Base-by-base conservation (phyloP, 2,329 filamentous ascomycete species). In the Fusarium penzigii region DNA sequence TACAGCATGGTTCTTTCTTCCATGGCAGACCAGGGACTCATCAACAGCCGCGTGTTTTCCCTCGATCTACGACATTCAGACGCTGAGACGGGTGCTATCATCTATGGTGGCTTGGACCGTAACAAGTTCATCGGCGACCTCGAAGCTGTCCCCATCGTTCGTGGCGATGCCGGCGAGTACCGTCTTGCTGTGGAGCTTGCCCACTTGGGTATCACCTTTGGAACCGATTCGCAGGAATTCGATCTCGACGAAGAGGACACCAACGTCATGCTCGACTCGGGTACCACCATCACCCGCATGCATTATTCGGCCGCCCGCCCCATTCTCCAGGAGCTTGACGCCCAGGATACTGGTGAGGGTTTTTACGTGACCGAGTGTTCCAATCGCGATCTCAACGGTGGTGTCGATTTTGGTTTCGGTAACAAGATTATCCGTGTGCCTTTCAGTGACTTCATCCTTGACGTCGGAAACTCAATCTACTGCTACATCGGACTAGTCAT, bases 1-100 rank as follows among this genome's bases (percentile, higher is more conserved):
- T 87, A 87, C 51, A 78, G 78, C 2, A 75, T 82, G 20, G 72
- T 87, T 17, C 69, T 82, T 42, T 79, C 78, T 58, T 77, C 70
- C 17, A 72, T 83, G 64, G 71, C 71, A 1, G 61, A 68, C 1
- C 75, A 81, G 57, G 75, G 75, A 14, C 60, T 78, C 34, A 81
- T 80, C 50, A 69, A 73, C 42, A 78, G 75, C 50, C 76, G 76
- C n/a, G 68, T 77, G 36, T 82, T 82, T 60, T 70, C 77, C 6
- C 69, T 83, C 20, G 79, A 82, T 48, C 66, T 83, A 14, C 77
- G 79, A 5, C 72, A 74, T 46, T 58, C 72, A 39, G 74, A 73
- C 12, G 66, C 71, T 11, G 59, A 72, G 13, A 72, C 70, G 4
- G 80, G 80, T 32, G 75, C 79, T 46, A 62, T 83, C 51, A 79